Percentiles rank a stretch among this genome's conserved stretches.
Conservation (phyloP, 352 stramenopile species). For the Phytophthora hybrid region DNA sequence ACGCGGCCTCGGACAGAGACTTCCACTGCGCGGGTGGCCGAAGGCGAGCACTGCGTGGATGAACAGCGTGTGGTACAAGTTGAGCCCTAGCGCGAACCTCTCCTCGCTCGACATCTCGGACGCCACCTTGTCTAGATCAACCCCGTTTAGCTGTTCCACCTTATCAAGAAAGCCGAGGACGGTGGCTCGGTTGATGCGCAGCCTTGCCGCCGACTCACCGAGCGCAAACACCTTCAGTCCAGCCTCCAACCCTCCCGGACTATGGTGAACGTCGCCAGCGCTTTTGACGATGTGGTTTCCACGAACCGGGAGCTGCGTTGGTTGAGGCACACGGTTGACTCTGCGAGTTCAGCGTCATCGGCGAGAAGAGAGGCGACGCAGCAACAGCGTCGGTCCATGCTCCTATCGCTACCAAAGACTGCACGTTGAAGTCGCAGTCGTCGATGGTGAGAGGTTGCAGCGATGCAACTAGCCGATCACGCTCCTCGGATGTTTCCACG, state of each 20-base stretch:
- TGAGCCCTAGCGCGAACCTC: slow-evolving; percentile 84
- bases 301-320: slow-evolving; percentile 47
- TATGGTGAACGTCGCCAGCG: slow-evolving; percentile 8
- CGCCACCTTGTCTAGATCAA: slow-evolving; percentile 41
- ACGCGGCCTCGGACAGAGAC: slow-evolving; percentile 4
- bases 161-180: slow-evolving; percentile 59
- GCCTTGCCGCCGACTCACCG: slow-evolving; percentile 20
- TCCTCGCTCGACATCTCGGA: slow-evolving; percentile 34
- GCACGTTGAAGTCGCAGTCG: slow-evolving; percentile 17
- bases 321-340: slow-evolving; percentile 64
- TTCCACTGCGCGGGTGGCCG: slow-evolving; percentile 75
- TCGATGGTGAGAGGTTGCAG: slow-evolving; percentile 33
- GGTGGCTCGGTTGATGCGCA: slow-evolving; percentile 26
- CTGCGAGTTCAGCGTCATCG: slow-evolving; percentile 40
- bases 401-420: slow-evolving; percentile 5
- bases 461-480: slow-evolving; percentile 29
- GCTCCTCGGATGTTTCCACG: slow-evolving; percentile 49
- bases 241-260: slow-evolving; percentile 33
- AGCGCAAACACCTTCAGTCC: slow-evolving; percentile 47
- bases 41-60: slow-evolving; percentile 74
- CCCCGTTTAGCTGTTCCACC: slow-evolving; percentile 56
- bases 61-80: slow-evolving; percentile 91
- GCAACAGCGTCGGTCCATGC: slow-evolving; percentile 25
- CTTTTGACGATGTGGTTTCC: neutral
- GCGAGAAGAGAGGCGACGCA: slow-evolving; percentile 19